Percentiles rank a stretch among this genome's conserved stretches.
These are phyloP conservation scores for Chaetomiaceae sp. DNA, from an alignment of 2,329 filamentous ascomycete species.

Conservation along the genomic window DNA sequence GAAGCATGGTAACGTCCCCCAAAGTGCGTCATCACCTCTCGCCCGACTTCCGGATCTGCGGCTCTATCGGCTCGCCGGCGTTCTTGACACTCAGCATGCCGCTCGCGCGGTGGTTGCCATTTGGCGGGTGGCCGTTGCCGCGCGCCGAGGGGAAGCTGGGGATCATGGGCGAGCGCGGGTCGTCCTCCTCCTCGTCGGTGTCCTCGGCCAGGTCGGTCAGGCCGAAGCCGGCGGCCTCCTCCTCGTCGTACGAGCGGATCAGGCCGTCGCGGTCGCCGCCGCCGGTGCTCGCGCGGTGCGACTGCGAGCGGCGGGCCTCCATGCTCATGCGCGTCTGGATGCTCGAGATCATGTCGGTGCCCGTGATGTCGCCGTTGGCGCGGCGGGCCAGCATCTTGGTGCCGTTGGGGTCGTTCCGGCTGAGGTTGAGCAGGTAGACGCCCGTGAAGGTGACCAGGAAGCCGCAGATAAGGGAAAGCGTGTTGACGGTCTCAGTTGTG, in stretches of 20 bases:
- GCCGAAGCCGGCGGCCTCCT: constrained; percentile 66
- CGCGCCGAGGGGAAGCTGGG: constrained; percentile 26
- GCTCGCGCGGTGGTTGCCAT: constrained; percentile 24
- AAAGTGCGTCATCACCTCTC: constrained; percentile 26
- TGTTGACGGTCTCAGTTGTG: constrained; percentile 85
- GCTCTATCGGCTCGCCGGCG: constrained; percentile 38
- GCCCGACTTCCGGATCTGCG: constrained; percentile 41
- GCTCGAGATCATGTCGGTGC: constrained; percentile 84
- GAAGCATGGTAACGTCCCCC: neutral
- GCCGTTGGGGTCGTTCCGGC: constrained; percentile 81
- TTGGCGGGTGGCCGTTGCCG: constrained; percentile 32
- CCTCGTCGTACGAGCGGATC: constrained; percentile 84
- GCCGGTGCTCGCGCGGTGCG: constrained; percentile 43
- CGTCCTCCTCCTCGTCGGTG: constrained; percentile 56
- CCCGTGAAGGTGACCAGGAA: constrained; percentile 94
- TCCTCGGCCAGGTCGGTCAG: constrained; percentile 75
- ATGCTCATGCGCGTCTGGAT: constrained; percentile 89
- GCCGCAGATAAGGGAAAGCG: constrained; percentile 82
- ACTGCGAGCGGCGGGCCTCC: constrained; percentile 73
- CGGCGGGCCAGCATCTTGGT: constrained; percentile 57
- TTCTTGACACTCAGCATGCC: constrained; percentile 16
- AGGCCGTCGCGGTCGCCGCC: constrained; percentile 72
- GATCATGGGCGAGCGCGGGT: constrained; percentile 32
- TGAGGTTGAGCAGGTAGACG: constrained; percentile 94
- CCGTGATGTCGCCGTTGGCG: constrained; percentile 66